These are phyloP conservation scores for Phaeomoniella chlamydospora DNA, from an alignment of 2,329 filamentous ascomycete species.

Conservation along the genomic window DNA sequence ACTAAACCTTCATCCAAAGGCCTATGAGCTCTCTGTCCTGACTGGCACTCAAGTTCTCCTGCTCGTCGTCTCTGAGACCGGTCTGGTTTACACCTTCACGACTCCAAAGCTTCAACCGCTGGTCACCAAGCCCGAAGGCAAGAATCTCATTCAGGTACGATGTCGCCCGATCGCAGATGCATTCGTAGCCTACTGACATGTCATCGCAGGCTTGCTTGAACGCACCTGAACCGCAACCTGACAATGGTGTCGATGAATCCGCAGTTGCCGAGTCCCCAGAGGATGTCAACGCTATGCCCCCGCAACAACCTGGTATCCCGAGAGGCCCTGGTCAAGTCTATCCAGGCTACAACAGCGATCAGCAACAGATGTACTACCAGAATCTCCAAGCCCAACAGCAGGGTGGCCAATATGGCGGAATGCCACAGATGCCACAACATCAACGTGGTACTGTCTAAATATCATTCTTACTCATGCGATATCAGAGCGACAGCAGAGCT, in stretches of 20 bases:
- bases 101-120: conserved; percentile 96
- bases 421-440: conserved; percentile 74
- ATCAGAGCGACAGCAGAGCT: too few species aligned
- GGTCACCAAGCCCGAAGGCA: conserved; percentile 95
- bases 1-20: conserved; percentile 37
- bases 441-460: conserved; percentile 63
- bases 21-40: conserved; percentile 92
- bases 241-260: conserved; percentile 64
- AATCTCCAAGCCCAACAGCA: conserved; percentile 60
- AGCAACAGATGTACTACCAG: conserved; percentile 64
- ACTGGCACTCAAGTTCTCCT: conserved; percentile 95
- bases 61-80: conserved; percentile 92
- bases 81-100: conserved; percentile 94
- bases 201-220: conserved; percentile 79
- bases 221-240: conserved; percentile 76
- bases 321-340: conserved; percentile 48
- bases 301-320: conserved; percentile 52
- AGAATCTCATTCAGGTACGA: conserved; percentile 94
- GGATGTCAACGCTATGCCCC: conserved; percentile 67
- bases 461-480: too few species aligned
- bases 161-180: neutral
- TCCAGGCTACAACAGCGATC: conserved; percentile 53
- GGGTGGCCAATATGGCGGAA: conserved; percentile 55
- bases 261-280: conserved; percentile 82
- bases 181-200: conserved; percentile 8